Percentiles rank a stretch among this genome's conserved stretches.
These are phyloP conservation scores for Asterella californica DNA, from an alignment of 225 moss, liverwort and hornwort genomes.

Conservation along the genomic window DNA sequence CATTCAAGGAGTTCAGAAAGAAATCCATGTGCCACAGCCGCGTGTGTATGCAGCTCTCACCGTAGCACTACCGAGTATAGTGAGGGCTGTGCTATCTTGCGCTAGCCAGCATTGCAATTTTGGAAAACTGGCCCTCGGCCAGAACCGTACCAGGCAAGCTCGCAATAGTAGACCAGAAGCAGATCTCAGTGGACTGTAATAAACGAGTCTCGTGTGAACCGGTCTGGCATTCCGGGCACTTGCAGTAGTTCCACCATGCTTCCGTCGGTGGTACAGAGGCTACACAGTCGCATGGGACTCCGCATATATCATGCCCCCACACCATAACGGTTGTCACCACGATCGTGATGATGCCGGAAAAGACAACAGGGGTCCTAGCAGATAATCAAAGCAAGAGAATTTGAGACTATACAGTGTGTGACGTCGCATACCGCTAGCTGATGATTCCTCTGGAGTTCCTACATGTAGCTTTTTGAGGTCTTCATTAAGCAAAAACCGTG, in stretches of 20 bases:
- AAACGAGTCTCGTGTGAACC: background rate
- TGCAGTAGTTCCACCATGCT: background rate
- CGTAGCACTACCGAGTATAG: background rate
- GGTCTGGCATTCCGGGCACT: background rate
- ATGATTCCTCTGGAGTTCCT: background rate
- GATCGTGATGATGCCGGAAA: no score
- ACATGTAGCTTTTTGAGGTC: background rate
- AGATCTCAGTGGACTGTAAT: background rate
- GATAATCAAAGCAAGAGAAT: background rate
- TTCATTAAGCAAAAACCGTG: background rate
- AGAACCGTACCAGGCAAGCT: background rate
- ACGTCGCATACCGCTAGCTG: background rate
- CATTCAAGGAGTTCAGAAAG: background rate
- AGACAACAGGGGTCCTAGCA: no score
- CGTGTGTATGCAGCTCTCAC: background rate
- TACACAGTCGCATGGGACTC: no score
- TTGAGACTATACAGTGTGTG: background rate
- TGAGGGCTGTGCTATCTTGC: background rate
- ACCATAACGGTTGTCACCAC: background rate
- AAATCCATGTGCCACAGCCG: background rate
- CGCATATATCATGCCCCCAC: background rate
- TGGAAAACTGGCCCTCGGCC: background rate
- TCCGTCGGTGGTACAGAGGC: no score
- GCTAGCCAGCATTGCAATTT: background rate
- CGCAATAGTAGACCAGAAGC: background rate